Base-by-base conservation (phyloP, 1,284 basidiomycete species). In the Sporisorium exsertum region DNA sequence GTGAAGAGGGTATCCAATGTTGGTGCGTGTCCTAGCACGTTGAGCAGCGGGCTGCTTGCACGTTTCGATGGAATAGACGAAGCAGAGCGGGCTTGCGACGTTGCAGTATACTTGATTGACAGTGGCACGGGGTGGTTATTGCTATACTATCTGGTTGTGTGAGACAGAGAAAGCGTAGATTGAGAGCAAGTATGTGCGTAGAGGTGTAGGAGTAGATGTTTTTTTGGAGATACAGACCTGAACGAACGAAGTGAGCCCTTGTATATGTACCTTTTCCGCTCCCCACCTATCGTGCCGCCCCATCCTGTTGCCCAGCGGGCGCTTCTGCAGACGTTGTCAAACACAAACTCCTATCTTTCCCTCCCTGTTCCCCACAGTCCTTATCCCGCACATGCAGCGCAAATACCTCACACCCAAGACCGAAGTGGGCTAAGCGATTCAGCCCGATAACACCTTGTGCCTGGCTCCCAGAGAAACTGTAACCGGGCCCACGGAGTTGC, bases 231-330 rank as follows among this genome's bases (percentile, higher is more conserved):
- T 32, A 22, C 18, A n/a, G 15, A 40, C 18, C 37, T 40, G 37
- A 33, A 22, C 3, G 13, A 37, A 26, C n/a, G 33, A 16, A 40
- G 40, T 37, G 9, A 7, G n/a, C 13, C 20, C 22, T 24, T 15
- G 35, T 53, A 53, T 53, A 53, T 53, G 51, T 53, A 53, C 51
- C 35, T 37, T 53, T 53, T 26, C 26, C 27, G 27, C n/a, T 49
- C 6, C 47, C 47, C 47, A 29, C 47, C 7, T 8, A 27, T 27
- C 46, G 4, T 40, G 18, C 46, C 4, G 24, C 22, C 9, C 24
- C 4, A 22, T 45, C n/a, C 42, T n/a, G 12, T 45, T 18, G n/a
- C 18, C n/a, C 18, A 22, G 29, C 6, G 29, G 10, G 35, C 35
- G 13, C 35, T 13, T 7, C 15, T 35, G 6, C 35, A 35, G 35